Evolutionary conservation across 805 yeast species (phyloP).

Genomic region (Wickerhamomyces mucosus): DNA sequence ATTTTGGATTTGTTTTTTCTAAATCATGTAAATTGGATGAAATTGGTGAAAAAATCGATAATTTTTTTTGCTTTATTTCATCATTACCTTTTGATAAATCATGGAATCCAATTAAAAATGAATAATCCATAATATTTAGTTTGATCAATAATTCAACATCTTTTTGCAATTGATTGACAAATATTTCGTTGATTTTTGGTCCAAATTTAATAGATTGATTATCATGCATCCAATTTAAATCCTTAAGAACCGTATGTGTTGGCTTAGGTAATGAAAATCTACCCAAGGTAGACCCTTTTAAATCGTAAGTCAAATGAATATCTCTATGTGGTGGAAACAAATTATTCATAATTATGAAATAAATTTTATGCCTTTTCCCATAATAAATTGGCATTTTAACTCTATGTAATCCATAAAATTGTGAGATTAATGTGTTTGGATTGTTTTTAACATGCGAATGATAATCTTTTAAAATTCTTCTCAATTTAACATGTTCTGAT

Average conservation of each 20-base stretch:
- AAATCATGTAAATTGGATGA: slow-evolving; percentile 21
- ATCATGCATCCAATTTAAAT: slow-evolving; percentile 75
- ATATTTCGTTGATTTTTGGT: slow-evolving; percentile 48
- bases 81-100: slow-evolving; percentile 52
- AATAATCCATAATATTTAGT: slow-evolving; percentile 92
- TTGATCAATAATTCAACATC: slow-evolving; percentile 69
- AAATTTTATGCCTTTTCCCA: slow-evolving; percentile 56
- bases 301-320: slow-evolving; percentile 76
- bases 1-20: slow-evolving; percentile 37
- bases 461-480: slow-evolving; percentile 66
- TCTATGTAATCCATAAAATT: slow-evolving; percentile 91
- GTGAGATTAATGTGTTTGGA: slow-evolving; percentile 87
- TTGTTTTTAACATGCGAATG: slow-evolving; percentile 70
- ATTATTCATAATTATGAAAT: slow-evolving; percentile 94
- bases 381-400: slow-evolving; percentile 69
- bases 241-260: slow-evolving; percentile 56
- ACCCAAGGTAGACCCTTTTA: slow-evolving; percentile 90
- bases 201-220: slow-evolving; percentile 65
- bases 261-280: slow-evolving; percentile 38
- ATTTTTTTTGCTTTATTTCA: slow-evolving; percentile 23
- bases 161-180: slow-evolving; percentile 58
- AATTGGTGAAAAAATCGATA: slow-evolving; percentile 24
- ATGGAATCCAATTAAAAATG: slow-evolving; percentile 80
- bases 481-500: slow-evolving; percentile 78
- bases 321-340: slow-evolving; percentile 90